A percentile compares a stretch with the other conserved stretches of the same genome.
Evolutionary conservation across 1,284 basidiomycete genomes (phyloP).

Genomic region (Ganoderma sp.): DNA sequence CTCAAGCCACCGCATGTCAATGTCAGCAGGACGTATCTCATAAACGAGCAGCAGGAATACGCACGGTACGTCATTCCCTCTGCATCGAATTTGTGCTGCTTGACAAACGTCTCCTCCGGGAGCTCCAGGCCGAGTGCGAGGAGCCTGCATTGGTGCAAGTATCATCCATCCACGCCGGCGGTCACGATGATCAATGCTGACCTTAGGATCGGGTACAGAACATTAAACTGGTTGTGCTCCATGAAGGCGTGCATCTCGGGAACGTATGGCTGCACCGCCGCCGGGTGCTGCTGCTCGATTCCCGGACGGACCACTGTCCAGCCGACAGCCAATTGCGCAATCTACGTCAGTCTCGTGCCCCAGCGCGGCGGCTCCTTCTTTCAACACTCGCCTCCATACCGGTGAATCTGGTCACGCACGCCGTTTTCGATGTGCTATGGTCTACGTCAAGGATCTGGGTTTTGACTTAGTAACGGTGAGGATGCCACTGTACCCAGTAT

Average conservation of each 20-base stretch:
- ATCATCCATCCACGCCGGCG: too few relatives aligned
- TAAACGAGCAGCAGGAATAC: too few relatives aligned
- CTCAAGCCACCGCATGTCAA: too few relatives aligned
- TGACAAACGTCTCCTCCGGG: too few relatives aligned
- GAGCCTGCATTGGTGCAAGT: too few relatives aligned
- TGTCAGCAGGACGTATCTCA: too few relatives aligned
- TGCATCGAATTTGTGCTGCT: too few relatives aligned
- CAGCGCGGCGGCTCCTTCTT: neutral
- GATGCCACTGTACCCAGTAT: conserved; percentile 52
- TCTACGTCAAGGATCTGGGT: neutral
- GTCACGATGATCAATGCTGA: too few relatives aligned
- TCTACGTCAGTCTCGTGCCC: neutral
- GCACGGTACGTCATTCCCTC: too few relatives aligned
- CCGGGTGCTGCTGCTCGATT: conserved; percentile 38
- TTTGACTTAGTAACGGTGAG: too few relatives aligned
- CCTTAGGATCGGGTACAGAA: conserved; percentile 32
- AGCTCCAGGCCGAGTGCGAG: too few relatives aligned
- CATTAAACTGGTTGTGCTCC: conserved; percentile 40
- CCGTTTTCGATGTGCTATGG: conserved; percentile 59
- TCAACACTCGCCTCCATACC: conserved; percentile 57
- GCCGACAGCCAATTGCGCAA: neutral
- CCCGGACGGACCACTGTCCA: conserved; percentile 12
- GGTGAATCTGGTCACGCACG: conserved; percentile 64
- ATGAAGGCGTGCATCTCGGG: conserved; percentile 49
- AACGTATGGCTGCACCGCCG: conserved; percentile 45